These are phyloP conservation scores for Lonicera japonica DNA, from an alignment of 129 eudicot genomes.

Conservation along the genomic window DNA sequence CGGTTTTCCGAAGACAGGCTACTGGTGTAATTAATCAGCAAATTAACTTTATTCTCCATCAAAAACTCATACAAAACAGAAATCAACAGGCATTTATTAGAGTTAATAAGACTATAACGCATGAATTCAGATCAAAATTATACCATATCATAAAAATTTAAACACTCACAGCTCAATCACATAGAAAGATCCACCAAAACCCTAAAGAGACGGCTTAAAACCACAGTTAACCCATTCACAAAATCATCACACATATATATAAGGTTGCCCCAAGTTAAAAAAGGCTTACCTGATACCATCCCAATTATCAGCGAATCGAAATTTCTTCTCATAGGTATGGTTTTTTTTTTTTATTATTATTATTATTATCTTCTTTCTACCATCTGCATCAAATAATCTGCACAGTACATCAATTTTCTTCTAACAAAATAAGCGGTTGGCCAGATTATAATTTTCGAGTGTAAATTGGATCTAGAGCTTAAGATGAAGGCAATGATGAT, in stretches of 20 bases:
- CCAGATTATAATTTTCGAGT: neutral
- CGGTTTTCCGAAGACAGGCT: neutral
- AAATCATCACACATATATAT: neutral
- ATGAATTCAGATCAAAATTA: neutral
- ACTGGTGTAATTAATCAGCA: neutral
- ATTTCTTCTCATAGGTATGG: neutral
- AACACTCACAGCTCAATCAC: neutral
- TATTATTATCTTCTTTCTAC: too few species aligned
- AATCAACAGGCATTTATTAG: neutral
- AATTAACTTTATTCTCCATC: neutral
- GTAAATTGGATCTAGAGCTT: slow-evolving; percentile 28
- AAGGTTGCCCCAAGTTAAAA: slow-evolving; percentile 1
- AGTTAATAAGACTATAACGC: neutral
- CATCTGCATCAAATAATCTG: too few species aligned
- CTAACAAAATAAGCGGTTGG: neutral
- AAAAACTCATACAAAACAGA: neutral
- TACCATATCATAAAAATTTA: neutral
- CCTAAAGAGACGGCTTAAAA: slow-evolving; percentile 2
- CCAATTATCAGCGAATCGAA: slow-evolving; percentile 11
- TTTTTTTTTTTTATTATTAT: neutral
- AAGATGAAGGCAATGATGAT: slow-evolving; percentile 18
- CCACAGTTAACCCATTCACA: neutral
- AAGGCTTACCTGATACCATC: slow-evolving; percentile 47
- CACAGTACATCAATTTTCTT: too few species aligned
- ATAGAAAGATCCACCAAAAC: slow-evolving; percentile 2